phyloP scores from a whole-genome alignment of 345 rosid species.

The Tarenaya hassleriana region DNA sequence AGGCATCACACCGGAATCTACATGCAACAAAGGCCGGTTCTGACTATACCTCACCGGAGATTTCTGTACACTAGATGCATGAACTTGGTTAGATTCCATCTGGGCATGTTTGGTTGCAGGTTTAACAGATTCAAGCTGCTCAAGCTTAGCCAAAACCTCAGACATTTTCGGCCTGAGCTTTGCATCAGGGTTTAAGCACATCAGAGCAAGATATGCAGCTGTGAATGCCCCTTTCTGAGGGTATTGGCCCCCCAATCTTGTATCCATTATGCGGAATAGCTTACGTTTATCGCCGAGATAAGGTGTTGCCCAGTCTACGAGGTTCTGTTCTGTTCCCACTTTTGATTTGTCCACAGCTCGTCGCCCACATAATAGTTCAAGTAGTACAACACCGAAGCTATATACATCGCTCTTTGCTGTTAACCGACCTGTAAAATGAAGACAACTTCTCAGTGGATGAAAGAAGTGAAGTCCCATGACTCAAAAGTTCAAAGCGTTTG shows the following conservation, averaged over 20 bases:
- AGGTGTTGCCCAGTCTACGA: constrained; percentile 95
- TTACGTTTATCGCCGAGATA: constrained; percentile 81
- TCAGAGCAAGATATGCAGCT: constrained; percentile 76
- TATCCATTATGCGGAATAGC: constrained; percentile 91
- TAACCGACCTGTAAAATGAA: constrained; percentile 59
- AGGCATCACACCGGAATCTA: constrained; percentile 54
- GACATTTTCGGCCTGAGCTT: constrained; percentile 87
- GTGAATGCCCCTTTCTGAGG: constrained; percentile 76
- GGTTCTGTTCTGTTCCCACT: constrained; percentile 71
- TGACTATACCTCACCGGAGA: constrained; percentile 49
- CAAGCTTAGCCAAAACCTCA: constrained; percentile 60
- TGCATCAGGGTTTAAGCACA: constrained; percentile 55
- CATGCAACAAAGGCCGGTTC: constrained; percentile 47
- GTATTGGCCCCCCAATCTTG: constrained; percentile 88
- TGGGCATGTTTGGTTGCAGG: constrained; percentile 26
- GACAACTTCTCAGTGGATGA: not conserved
- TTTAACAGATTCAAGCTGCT: constrained; percentile 50
- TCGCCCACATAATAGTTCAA: constrained; percentile 82
- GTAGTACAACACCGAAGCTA: constrained; percentile 91
- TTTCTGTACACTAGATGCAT: constrained; percentile 32
- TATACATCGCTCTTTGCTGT: constrained; percentile 93
- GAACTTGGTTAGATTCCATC: constrained; percentile 32
- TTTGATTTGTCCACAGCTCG: constrained; percentile 86
- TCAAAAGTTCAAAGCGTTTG: not conserved
- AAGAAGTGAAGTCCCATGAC: not conserved